Base-by-base conservation (phyloP, 306 rosid species). In the Trichosanthes truncata region DNA sequence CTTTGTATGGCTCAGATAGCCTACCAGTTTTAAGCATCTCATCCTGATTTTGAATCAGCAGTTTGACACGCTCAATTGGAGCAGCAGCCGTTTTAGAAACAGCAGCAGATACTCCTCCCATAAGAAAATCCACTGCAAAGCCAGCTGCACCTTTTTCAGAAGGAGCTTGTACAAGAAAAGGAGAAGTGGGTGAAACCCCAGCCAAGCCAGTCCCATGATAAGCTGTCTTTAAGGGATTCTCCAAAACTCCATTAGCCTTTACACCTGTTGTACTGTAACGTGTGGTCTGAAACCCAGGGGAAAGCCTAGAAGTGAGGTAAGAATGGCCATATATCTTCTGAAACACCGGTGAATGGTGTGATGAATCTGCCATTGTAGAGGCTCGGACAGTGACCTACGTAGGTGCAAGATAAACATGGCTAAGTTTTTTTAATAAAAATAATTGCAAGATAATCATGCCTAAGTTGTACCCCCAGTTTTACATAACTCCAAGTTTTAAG, bases 91-190 rank as follows among this genome's bases (percentile, higher is more conserved):
- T 88, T 87, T 93, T 90, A 2, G 97, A 93, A 29, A 93, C 95
- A 77, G 98, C 97, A 62, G 98, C 98, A 85, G 97, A 91, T 1
- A 90, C 98, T 83, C 98, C 98, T 52, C 98, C 98, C 98, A 93
- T 93, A 77, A 93, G 85, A 73, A 93, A 93, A 84, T 93, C 97
- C 9, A 88, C 69, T 2, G 85, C 31, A 85, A 93, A 93, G 2
- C 68, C 89, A 80, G 80, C 17, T 1, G 73, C 80, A 66, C 97
- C 94, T 84, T 88, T 90, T 89, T 93, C 98, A 3, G 86, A 56
- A 0, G 98, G 98, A 62, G 98, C 90, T 48, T 85, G 89, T 25
- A 48, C 92, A 33, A 80, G 76, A 66, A 93, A 25, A 0, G 87
- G 80, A 57, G 85, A 79, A 69, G 83, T 0, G 53, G 76, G 79